A percentile compares a stretch with the other conserved stretches of the same genome.
phyloP scores from a whole-genome alignment of 2,329 filamentous ascomycete genomes.

The Emmonsiellopsis sp. region DNA sequence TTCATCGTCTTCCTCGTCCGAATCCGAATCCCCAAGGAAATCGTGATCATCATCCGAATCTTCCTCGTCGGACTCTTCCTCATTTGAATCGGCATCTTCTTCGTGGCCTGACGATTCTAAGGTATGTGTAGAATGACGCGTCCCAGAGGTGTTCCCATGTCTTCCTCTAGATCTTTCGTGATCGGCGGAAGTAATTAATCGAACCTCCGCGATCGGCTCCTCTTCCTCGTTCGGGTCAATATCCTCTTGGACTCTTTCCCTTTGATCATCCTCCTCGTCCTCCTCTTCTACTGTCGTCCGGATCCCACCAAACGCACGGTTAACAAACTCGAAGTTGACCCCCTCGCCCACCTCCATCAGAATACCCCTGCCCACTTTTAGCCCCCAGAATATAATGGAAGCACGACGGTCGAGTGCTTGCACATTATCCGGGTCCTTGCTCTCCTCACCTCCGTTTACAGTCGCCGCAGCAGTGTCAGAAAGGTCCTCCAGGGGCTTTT shows the following conservation, averaged over 20 bases:
- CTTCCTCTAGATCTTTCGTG: neutral
- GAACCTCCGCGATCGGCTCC: slow-evolving; percentile 30
- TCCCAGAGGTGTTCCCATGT: neutral
- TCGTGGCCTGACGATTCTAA: slow-evolving; percentile 1
- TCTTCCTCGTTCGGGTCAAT: slow-evolving; percentile 39
- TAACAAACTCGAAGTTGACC: slow-evolving; percentile 49
- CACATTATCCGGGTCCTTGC: slow-evolving; percentile 16
- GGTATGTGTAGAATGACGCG: neutral
- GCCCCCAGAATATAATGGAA: slow-evolving; percentile 46
- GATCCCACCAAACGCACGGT: slow-evolving; percentile 54
- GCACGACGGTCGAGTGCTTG: slow-evolving; percentile 25
- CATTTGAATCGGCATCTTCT: slow-evolving; percentile 20
- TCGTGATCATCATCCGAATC: slow-evolving; percentile 16
- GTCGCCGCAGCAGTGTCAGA: slow-evolving; percentile 29
- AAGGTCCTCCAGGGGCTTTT: slow-evolving; percentile 44
- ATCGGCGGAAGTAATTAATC: slow-evolving; percentile 15
- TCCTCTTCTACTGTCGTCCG: slow-evolving; percentile 35
- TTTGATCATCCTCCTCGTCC: slow-evolving; percentile 26
- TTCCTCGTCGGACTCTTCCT: slow-evolving; percentile 21
- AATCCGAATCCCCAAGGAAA: slow-evolving; percentile 22
- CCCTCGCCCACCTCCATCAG: slow-evolving; percentile 48
- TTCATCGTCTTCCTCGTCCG: slow-evolving; percentile 24
- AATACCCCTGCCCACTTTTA: slow-evolving; percentile 50
- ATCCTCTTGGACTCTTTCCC: slow-evolving; percentile 41
- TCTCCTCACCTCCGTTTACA: slow-evolving; percentile 6